phyloP scores from a whole-genome alignment of 768 basidiomycete species.

The Lactarius evosmus region DNA sequence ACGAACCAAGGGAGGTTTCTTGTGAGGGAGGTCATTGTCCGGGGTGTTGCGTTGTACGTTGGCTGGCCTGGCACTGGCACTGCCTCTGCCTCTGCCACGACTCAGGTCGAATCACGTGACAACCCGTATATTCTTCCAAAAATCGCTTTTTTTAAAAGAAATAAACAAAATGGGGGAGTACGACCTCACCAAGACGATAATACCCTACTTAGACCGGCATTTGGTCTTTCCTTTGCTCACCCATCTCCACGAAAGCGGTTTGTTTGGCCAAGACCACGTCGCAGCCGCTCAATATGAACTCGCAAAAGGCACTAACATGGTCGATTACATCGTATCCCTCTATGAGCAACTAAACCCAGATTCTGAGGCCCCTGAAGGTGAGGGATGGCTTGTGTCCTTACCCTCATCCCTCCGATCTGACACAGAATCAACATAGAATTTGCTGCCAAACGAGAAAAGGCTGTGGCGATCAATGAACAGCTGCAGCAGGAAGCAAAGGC shows the following conservation, averaged over 20 bases:
- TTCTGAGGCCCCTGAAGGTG: slow-evolving; percentile 66
- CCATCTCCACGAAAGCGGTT: slow-evolving; percentile 71
- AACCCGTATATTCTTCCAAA: not conserved
- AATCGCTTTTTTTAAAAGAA: not conserved
- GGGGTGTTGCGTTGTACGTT: not conserved
- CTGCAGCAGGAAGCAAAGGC: slow-evolving; percentile 89
- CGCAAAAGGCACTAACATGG: slow-evolving; percentile 97
- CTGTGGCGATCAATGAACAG: slow-evolving; percentile 77
- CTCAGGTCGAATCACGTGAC: slow-evolving; percentile 4
- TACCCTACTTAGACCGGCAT: slow-evolving; percentile 93
- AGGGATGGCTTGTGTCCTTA: slow-evolving; percentile 26
- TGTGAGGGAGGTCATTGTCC: slow-evolving; percentile 68
- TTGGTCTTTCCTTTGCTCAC: slow-evolving; percentile 89
- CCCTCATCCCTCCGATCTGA: slow-evolving; percentile 8
- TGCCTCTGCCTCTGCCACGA: not conserved
- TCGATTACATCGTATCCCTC: slow-evolving; percentile 83
- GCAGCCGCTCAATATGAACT: slow-evolving; percentile 94
- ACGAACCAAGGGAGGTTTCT: slow-evolving; percentile 84
- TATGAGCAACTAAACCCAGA: slow-evolving; percentile 78
- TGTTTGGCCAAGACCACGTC: slow-evolving; percentile 79
- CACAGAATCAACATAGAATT: slow-evolving; percentile 60
- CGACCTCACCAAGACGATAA: slow-evolving; percentile 88
- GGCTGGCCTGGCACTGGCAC: too few relatives aligned
- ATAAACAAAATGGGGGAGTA: slow-evolving; percentile 68
- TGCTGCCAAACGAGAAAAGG: slow-evolving; percentile 73